Base-by-base conservation (phyloP, 2,329 filamentous ascomycete genomes). In the Dothistroma septosporum region DNA sequence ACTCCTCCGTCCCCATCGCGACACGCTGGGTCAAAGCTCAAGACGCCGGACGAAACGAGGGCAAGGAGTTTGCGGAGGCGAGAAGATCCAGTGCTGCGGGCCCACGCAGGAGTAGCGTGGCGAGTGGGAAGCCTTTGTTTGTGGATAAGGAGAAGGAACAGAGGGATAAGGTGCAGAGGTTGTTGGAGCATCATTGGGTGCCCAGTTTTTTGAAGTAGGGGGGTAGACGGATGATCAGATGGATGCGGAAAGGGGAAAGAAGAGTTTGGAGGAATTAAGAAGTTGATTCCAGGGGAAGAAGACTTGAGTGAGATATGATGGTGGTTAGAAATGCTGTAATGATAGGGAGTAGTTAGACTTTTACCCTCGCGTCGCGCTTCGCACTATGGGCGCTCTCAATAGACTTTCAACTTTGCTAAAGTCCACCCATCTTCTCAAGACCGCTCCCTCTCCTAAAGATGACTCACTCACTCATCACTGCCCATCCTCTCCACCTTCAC, bases 91-190 rank as follows among this genome's bases (percentile, higher is more conserved):
- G 49, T 54, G 57, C 49, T 16, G 49, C 48, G 14, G 50, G 47
- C 47, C 33, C 50, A 12, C 53, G 58, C 32, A 57, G 58, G 7
- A 55, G 44, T 24, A 61, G 53, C 21, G 58, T 65, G 10, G 61
- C 58, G 63, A 61, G 60, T 37, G 31, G 41, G 41, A 44, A 44
- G 41, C 14, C 14, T 8, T 8, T 53, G 50, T 4, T 28, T 24
- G 44, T 54, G 11, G 63, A 65, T 53, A 53, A 57, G 22, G 63
- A 65, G 63, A 65, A 61, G 59, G 60, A 63, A 58, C 59, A 65
- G 48, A 55, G 63, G 22, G 59, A 57, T 21, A 35, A 32, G 44
- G 54, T 65, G 41, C 32, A 59, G 54, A 62, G 52, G 61, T 52
- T 65, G 8, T 57, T 63, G 48, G 63, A 60, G 24, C 63, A 65